Base-by-base conservation (phyloP, 106 monocot species). In the Platanthera guangdongensis region DNA sequence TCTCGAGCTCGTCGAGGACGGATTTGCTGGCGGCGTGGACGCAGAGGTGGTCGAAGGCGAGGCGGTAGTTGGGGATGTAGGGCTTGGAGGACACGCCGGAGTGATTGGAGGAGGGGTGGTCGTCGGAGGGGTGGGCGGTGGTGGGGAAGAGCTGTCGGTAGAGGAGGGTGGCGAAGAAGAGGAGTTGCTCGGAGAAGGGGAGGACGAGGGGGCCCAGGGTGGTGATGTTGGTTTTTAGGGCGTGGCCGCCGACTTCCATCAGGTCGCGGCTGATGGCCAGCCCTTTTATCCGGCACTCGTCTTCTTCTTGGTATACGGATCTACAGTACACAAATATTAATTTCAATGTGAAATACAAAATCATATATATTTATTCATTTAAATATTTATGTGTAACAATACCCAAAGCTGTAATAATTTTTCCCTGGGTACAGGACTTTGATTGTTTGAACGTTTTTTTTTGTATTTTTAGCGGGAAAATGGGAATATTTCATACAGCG, bases 41-140 rank as follows among this genome's bases (percentile, higher is more conserved):
- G 87, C 96, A 96, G 80, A 93, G 91, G 81, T 96, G 96, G 81
- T 96, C 90, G 87, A 96, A 96, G 8, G 96, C 96, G 32, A 88
- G 85, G 78, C 90, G 88, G 86, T 89, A 96, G 77, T 96, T 87
- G 0, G 96, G 90, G 51, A 93, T 89, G 90, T 94, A 94, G 0
- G 94, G 90, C 64, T 81, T 84, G 22, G 73, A 52, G 22, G 73
- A 52, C 59, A 77, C 57, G 45, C 79, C 39, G 63, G 77, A 12
- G 18, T 60, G 8, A 19, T 60, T n/a, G 59, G n/a, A n/a, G 59
- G 59, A 18, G 5, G 0, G n/a, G 2, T 59, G 19, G n/a, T 25
- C 67, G 46, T 7, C 13, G 47, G 47, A 7, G 47, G 51, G 6
- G 72, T 54, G 12, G 30, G 77, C 5, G 49, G 54, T 3, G 30